phyloP scores from a whole-genome alignment of 306 rosid species.

The Cicer bijugum region DNA sequence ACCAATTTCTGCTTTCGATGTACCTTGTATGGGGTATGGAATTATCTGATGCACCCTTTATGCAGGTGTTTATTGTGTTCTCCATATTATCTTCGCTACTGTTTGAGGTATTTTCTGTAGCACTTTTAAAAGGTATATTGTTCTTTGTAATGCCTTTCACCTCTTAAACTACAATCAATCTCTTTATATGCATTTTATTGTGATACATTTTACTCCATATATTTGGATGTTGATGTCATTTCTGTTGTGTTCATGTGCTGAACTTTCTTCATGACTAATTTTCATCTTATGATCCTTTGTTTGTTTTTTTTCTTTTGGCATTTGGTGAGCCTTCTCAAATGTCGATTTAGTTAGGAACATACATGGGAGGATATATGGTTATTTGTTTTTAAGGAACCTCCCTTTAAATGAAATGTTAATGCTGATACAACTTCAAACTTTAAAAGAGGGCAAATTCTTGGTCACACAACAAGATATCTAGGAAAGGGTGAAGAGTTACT shows the following conservation, averaged over 20 bases:
- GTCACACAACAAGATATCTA: neutral
- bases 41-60: constrained; percentile 31
- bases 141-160: constrained; percentile 25
- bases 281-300: neutral
- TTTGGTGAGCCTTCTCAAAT: constrained; percentile 21
- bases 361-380: constrained; percentile 4
- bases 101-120: constrained; percentile 68
- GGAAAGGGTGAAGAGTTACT: neutral
- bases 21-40: constrained; percentile 34
- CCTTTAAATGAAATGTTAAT: constrained; percentile 20
- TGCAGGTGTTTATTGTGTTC: constrained; percentile 89
- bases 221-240: constrained; percentile 38
- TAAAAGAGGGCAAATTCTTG: neutral
- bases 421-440: neutral
- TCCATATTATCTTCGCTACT: constrained; percentile 66
- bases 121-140: constrained; percentile 71
- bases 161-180: constrained; percentile 30
- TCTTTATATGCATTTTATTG: constrained; percentile 20
- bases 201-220: constrained; percentile 19
- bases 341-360: neutral
- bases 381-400: neutral
- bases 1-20: constrained; percentile 19
- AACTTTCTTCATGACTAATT: constrained; percentile 27
- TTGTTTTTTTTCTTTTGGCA: neutral
- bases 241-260: constrained; percentile 9